Evolutionary conservation across 176 grass and related monocot species (phyloP).

Genomic region (Areca catechu): DNA sequence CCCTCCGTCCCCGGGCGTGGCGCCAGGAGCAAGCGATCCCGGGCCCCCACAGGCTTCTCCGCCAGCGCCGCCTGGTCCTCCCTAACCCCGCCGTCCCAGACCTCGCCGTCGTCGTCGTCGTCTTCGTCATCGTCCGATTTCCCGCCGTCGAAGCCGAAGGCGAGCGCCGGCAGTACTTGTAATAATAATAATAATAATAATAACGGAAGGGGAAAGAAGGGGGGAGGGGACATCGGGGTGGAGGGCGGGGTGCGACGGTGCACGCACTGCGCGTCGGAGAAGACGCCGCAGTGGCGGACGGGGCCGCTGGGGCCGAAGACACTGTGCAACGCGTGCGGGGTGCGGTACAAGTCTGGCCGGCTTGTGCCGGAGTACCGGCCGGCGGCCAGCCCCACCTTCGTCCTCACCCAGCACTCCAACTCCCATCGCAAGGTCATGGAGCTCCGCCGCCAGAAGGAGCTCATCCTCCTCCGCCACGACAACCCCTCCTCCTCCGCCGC

Average conservation of each 20-base stretch:
- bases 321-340: conserved; percentile 98
- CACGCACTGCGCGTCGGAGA: conserved; percentile 98
- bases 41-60: conserved; percentile 15
- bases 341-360: conserved; percentile 80
- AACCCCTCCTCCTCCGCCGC: conserved; percentile 24
- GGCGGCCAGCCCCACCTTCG: conserved; percentile 83
- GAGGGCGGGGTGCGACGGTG: conserved; percentile 80
- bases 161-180: neutral
- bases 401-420: conserved; percentile 99
- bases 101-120: conserved; percentile 52
- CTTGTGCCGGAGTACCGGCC: conserved; percentile 95
- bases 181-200: neutral
- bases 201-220: conserved; percentile 36
- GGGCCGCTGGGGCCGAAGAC: conserved; percentile 93
- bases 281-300: conserved; percentile 98
- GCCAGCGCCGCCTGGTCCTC: conserved; percentile 61
- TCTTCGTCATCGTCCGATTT: conserved; percentile 94
- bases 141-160: conserved; percentile 34
- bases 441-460: conserved; percentile 94
- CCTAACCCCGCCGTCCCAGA: conserved; percentile 23
- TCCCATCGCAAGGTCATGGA: conserved; percentile 99
- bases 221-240: conserved; percentile 22
- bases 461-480: conserved; percentile 53
- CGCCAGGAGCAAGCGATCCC: conserved; percentile 59
- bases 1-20: conserved; percentile 40